Percentiles rank a stretch among this genome's conserved stretches.
Conservation (phyloP, 2,329 filamentous ascomycete species). For the Onygena corvina region DNA sequence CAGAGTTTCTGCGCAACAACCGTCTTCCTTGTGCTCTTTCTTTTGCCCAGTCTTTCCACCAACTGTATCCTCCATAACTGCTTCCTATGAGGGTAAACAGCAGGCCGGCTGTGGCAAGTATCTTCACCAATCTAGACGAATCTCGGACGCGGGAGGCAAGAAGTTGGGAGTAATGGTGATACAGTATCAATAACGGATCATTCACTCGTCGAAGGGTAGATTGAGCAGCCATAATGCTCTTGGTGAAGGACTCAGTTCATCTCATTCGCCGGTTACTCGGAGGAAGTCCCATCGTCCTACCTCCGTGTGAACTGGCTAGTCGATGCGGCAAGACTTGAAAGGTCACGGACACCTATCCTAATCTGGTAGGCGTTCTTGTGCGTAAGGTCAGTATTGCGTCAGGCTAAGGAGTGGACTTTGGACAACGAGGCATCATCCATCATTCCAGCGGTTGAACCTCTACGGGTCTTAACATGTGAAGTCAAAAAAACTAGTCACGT, state of each 20-base stretch:
- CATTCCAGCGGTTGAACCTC: too few species aligned
- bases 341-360: too few species aligned
- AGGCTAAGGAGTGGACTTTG: too few species aligned
- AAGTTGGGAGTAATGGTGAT: slow-evolving; percentile 39
- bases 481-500: too few species aligned
- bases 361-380: too few species aligned
- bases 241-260: background rate
- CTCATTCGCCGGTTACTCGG: background rate
- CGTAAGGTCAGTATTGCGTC: too few species aligned
- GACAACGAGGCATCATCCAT: too few species aligned
- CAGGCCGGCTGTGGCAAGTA: slow-evolving; percentile 65
- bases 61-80: slow-evolving; percentile 64
- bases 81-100: slow-evolving; percentile 65
- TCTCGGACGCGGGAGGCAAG: slow-evolving; percentile 43
- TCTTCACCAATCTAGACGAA: slow-evolving; percentile 58
- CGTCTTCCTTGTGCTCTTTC: slow-evolving; percentile 74
- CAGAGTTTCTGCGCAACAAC: slow-evolving; percentile 81
- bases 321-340: background rate
- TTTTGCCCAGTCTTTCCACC: slow-evolving; percentile 59
- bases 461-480: too few species aligned
- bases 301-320: background rate
- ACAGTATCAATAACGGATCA: slow-evolving; percentile 54
- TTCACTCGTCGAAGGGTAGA: slow-evolving; percentile 61
- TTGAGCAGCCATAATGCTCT: slow-evolving; percentile 61
- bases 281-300: background rate